Conservation (phyloP, 495 filamentous ascomycete genomes). For the Xylaria bambusicola region DNA sequence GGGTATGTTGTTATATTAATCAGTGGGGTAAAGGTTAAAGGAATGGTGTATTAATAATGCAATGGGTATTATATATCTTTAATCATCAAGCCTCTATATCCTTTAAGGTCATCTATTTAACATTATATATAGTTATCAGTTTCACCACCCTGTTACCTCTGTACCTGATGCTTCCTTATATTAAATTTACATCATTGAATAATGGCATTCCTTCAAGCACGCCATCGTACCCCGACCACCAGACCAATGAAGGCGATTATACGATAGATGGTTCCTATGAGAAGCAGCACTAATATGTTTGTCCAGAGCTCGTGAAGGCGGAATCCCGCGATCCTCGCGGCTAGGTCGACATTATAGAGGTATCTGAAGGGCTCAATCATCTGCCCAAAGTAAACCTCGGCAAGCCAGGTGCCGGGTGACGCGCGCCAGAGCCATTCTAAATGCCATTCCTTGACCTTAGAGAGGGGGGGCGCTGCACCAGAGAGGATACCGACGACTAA, state of each 20-base stretch:
- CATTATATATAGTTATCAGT: neutral
- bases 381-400: slow-evolving; percentile 55
- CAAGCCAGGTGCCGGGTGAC: slow-evolving; percentile 58
- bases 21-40: too few species aligned
- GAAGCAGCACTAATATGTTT: slow-evolving; percentile 42
- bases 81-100: too few species aligned
- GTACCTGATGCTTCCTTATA: too few species aligned
- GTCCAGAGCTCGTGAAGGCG: slow-evolving; percentile 37
- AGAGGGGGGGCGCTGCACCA: slow-evolving; percentile 52
- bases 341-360: slow-evolving; percentile 47
- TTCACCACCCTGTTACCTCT: neutral
- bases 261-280: slow-evolving; percentile 43
- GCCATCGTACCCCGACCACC: slow-evolving; percentile 27
- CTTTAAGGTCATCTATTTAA: too few species aligned
- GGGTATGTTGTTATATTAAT: too few species aligned
- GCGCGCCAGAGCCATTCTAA: slow-evolving; percentile 57
- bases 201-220: slow-evolving; percentile 13
- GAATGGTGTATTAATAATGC: too few species aligned
- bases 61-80: too few species aligned
- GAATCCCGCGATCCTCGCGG: slow-evolving; percentile 39
- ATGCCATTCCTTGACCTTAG: slow-evolving; percentile 52
- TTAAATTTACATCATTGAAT: neutral
- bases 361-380: slow-evolving; percentile 49
- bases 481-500: slow-evolving; percentile 52
- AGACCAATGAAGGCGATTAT: slow-evolving; percentile 46